Evolutionary conservation across 495 filamentous ascomycete genomes (phyloP), one percentile per base, ranked within the genome.

Genomic region (Aspergillus leporis): DNA sequence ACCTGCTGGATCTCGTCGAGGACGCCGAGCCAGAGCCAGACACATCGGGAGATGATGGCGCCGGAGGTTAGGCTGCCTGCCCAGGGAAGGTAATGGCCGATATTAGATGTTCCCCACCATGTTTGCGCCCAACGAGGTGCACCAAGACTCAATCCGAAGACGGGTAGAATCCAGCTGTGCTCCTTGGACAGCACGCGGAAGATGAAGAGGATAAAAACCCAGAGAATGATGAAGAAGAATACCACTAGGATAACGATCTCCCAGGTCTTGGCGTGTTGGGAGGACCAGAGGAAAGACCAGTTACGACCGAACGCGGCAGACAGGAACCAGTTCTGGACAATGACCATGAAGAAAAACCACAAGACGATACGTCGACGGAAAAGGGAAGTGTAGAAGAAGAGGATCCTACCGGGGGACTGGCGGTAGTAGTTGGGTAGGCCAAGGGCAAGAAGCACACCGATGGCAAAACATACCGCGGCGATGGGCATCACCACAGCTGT

Each of bases 331-430:
- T 81, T 81, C 43, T 79, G 76, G 9, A 81, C 53, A 30, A 81
- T 73, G 38, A 81, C 75, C 0, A 79, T 72, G 18, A 74, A 69
- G 66, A 78, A 81, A 58, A 77, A 77, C 78, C 78, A 81, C 3
- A 79, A 65, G 13, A 81, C 69, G 25, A 79, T 81, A 60, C 79
- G 79, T 41, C 77, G 73, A 1, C 77, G 61, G 50, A 74, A 75
- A 8, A 81, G 71, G 0, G 78, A 78, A 52, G 72, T 70, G 60
- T 81, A 81, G 68, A 81, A 81, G 0, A 77, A 79, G 0, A 89
- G 89, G 0, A 91, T 82, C 41, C 81, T 81, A 51, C 87, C 89
- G 0, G 89, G 88, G 0, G 78, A 72, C 62, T 88, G 86, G 47
- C 83, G 78, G 57, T 81, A 81, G 56, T 80, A 81, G 41, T 78